A percentile compares a stretch with the other conserved stretches of the same genome.
These are phyloP conservation scores for Scolecobasidium constrictum DNA, from an alignment of 2,329 filamentous ascomycete species.

Conservation along the genomic window DNA sequence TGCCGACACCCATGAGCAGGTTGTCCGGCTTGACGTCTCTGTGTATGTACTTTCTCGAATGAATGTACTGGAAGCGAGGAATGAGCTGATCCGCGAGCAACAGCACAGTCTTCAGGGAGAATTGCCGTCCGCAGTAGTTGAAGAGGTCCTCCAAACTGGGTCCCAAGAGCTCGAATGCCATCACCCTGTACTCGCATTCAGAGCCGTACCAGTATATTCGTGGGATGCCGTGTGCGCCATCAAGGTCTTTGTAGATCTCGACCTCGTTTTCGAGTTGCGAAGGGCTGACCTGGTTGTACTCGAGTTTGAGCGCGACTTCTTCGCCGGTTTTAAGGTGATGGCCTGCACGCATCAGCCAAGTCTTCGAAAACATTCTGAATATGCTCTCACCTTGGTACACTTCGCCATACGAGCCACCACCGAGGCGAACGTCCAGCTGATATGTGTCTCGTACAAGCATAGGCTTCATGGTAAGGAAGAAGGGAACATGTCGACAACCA, in stretches of 20 bases:
- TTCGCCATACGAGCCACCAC: constrained; percentile 12
- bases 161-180: constrained; percentile 94
- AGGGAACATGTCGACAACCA: constrained; percentile 10
- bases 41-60: constrained; percentile 98
- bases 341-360: constrained; percentile 1
- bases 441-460: constrained; percentile 12
- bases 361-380: neutral
- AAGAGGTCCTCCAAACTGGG: constrained; percentile 95
- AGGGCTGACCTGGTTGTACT: constrained; percentile 98
- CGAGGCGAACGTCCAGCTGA: constrained; percentile 12
- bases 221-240: constrained; percentile 92
- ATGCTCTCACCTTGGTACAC: constrained; percentile 12
- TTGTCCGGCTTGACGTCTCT: constrained; percentile 99
- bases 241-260: constrained; percentile 79
- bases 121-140: constrained; percentile 99
- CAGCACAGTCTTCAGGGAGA: constrained; percentile 95
- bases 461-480: constrained; percentile 9
- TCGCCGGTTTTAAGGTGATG: constrained; percentile 90
- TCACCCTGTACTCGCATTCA: constrained; percentile 99
- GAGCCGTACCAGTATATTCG: constrained; percentile 99
- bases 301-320: constrained; percentile 98
- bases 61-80: constrained; percentile 98
- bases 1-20: constrained; percentile 98
- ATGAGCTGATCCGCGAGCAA: constrained; percentile 96
- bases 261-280: constrained; percentile 98